Evolutionary conservation across 768 basidiomycete species (phyloP).

Genomic region (Leccinum subtestaceum): DNA sequence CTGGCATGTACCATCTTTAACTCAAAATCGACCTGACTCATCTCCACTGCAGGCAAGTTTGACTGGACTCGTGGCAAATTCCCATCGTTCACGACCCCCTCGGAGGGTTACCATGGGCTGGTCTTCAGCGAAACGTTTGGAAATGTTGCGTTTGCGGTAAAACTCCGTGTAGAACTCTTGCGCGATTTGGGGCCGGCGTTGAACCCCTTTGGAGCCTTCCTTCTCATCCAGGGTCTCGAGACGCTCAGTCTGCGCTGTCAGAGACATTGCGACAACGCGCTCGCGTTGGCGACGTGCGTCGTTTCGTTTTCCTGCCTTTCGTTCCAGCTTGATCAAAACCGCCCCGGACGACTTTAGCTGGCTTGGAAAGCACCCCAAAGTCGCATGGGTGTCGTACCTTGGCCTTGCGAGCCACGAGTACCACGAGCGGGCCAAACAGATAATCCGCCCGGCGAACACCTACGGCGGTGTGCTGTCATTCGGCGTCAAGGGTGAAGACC

Average conservation of each 20-base stretch:
- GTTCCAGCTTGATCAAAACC: background rate
- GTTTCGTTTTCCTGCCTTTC: too few species aligned
- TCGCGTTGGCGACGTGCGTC: slow-evolving; percentile 45
- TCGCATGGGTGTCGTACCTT: slow-evolving; percentile 78
- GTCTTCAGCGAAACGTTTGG: too few species aligned
- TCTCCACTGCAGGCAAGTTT: background rate
- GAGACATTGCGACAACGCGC: slow-evolving; percentile 56
- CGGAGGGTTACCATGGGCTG: too few species aligned
- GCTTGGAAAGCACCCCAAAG: slow-evolving; percentile 61
- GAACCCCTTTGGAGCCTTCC: slow-evolving; percentile 58
- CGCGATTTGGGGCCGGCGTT: slow-evolving; percentile 53
- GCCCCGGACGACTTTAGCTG: slow-evolving; percentile 27
- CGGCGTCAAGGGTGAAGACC: slow-evolving; percentile 51
- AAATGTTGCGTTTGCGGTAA: slow-evolving; percentile 47
- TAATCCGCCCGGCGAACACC: slow-evolving; percentile 52
- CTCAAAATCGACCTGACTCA: background rate
- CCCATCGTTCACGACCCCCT: too few species aligned
- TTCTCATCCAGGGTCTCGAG: slow-evolving; percentile 59
- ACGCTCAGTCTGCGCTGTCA: slow-evolving; percentile 59
- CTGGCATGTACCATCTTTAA: slow-evolving; percentile 36
- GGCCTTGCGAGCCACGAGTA: slow-evolving; percentile 64
- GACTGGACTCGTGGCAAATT: too few species aligned
- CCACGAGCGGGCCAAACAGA: slow-evolving; percentile 53
- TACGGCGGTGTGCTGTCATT: slow-evolving; percentile 80
- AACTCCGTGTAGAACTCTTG: slow-evolving; percentile 49